Percentiles rank a stretch among this genome's conserved stretches.
phyloP scores from a whole-genome alignment of 108 stramenopile species.

The Mediolabrus comicus region DNA sequence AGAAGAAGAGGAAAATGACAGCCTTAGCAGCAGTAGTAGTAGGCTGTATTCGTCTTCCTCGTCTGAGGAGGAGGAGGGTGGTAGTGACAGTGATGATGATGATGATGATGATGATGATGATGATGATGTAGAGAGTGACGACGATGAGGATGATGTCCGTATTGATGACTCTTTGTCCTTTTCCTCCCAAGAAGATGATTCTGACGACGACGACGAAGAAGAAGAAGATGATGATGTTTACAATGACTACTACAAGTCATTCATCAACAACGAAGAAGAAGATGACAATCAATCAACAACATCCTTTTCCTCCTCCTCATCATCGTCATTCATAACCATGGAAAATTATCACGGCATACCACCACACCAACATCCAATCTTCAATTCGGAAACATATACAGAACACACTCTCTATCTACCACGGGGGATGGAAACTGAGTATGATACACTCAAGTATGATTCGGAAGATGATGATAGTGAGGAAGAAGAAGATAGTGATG shows the following conservation, averaged over 20 bases:
- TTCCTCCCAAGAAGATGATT: neutral
- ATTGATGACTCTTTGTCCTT: slow-evolving; percentile 4
- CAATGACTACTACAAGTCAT: too few species aligned
- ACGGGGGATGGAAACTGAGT: neutral
- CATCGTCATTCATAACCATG: neutral
- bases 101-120: too few species aligned
- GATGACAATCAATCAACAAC: neutral
- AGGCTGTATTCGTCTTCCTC: too few species aligned
- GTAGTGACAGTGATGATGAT: neutral
- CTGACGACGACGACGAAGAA: neutral
- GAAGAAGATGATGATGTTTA: neutral
- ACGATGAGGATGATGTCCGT: slow-evolving; percentile 23
- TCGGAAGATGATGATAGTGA: neutral
- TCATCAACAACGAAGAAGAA: neutral
- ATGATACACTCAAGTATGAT: slow-evolving; percentile 1
- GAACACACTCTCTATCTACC: neutral
- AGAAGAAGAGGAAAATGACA: too few species aligned
- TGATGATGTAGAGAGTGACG: neutral
- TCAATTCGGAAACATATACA: neutral
- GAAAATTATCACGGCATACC: neutral
- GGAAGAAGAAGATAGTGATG: neutral
- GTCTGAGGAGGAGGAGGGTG: neutral
- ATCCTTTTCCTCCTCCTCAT: neutral
- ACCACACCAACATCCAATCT: neutral
- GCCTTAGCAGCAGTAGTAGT: too few species aligned